Percentiles rank a stretch among this genome's conserved stretches.
Conservation (phyloP, 306 rosid genomes). For the Lathyrus sativus region DNA sequence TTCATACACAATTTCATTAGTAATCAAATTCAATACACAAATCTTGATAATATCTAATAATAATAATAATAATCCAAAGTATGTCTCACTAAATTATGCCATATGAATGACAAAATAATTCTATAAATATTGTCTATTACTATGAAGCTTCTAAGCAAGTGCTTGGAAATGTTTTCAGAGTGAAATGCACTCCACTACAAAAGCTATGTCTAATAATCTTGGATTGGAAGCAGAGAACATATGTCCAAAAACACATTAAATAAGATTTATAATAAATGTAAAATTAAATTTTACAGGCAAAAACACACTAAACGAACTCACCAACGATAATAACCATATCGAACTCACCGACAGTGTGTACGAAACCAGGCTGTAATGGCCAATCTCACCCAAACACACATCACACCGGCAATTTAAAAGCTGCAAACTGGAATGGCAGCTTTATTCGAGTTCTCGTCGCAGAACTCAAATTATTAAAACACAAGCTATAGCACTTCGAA, state of each 20-base stretch:
- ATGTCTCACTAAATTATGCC: not conserved
- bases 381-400: not conserved
- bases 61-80: conserved; percentile 8
- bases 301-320: not conserved
- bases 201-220: not conserved
- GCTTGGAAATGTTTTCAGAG: not conserved
- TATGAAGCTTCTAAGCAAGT: not conserved
- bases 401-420: not conserved
- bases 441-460: not conserved
- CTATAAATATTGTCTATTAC: not conserved
- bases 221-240: not conserved
- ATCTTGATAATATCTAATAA: not conserved
- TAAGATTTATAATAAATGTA: not conserved
- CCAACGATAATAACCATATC: not conserved
- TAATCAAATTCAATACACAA: not conserved
- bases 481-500: not conserved
- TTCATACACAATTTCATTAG: not conserved
- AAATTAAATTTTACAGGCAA: not conserved
- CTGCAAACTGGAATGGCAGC: not conserved
- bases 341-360: not conserved
- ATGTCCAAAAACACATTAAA: not conserved
- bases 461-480: not conserved
- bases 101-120: not conserved
- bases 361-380: not conserved
- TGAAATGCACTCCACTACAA: not conserved